Evolutionary conservation across 2,329 filamentous ascomycete genomes (phyloP).

Genomic region (Xylariaceae sp.): DNA sequence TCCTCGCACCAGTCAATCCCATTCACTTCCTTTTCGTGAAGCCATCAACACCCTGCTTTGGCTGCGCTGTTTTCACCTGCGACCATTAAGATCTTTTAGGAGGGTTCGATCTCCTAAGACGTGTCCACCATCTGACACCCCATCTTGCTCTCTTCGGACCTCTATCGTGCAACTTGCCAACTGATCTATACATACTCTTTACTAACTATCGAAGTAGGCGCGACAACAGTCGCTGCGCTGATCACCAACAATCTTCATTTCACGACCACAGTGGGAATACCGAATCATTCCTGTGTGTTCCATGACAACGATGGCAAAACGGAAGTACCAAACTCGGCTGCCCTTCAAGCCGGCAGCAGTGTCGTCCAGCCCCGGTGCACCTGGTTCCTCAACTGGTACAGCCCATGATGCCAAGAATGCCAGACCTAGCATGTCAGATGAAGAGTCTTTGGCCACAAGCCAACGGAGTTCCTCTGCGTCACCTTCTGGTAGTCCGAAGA

Average conservation of each 20-base stretch:
- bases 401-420: slow-evolving; percentile 25
- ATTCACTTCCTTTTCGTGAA: too few species aligned
- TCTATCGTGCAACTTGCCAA: too few species aligned
- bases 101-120: too few species aligned
- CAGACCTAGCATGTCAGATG: slow-evolving; percentile 17
- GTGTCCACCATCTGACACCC: too few species aligned
- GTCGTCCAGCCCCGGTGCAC: slow-evolving; percentile 20
- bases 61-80: too few species aligned
- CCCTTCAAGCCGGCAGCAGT: slow-evolving; percentile 29
- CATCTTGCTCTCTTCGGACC: too few species aligned
- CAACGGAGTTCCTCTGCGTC: slow-evolving; percentile 5
- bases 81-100: too few species aligned
- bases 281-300: background rate
- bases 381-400: slow-evolving; percentile 26
- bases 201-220: background rate
- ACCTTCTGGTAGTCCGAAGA: slow-evolving; percentile 1
- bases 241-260: too few species aligned
- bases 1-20: too few species aligned
- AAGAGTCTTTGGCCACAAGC: slow-evolving; percentile 5
- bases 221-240: background rate
- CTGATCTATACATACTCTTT: too few species aligned
- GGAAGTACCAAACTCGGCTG: slow-evolving; percentile 29
- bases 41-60: too few species aligned
- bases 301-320: slow-evolving; percentile 22
- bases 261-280: too few species aligned